Evolutionary conservation across 176 grass and related monocot genomes (phyloP), one percentile per base, ranked within the genome.

Genomic region (Rhynchospora tenuis): DNA sequence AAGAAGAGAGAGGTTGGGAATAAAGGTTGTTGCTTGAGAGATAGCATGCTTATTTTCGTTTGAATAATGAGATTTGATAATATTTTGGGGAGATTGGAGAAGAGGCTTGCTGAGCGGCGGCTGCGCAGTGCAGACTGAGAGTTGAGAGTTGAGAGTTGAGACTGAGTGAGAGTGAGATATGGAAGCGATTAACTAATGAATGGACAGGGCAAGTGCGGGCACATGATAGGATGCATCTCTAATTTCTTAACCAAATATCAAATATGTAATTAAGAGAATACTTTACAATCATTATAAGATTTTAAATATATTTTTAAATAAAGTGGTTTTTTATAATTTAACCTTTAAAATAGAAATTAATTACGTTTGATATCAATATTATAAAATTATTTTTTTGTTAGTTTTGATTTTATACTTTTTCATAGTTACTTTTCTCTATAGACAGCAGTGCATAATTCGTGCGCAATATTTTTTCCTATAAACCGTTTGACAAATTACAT

Each of bases 11-110:
- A 59, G 6, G 33, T 38, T 2, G 76, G 76, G 5, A 79, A 59
- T 50, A 26, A 6, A 42, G 52, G 52, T 6, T 46, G 79, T 38
- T 81, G 57, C 79, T 62, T 59, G 10, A 81, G 79, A 81, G 79
- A 64, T 2, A 81, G 8, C 58, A 81, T 64, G 22, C 0, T 78
- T 71, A 24, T 22, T 22, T 24, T 52, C 2, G 50, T 38, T 38
- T 38, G 33, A 38, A 38, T 52, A 14, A 52, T 14, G 50, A 52
- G 3, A 1, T 59, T 20, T 15, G 16, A 1, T 38, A 4, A 38
- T 38, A 38, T 38, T 38, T 38, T 38, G 6, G 16, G 55, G 19
- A 58, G 55, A 58, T 17, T 5, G 17, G 11, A 58, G n/a, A 58
- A 58, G 16, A 58, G 55, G 26, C 12, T 31, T 11, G 4, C 11